A percentile compares a stretch with the other conserved stretches of the same genome.
Evolutionary conservation across 495 filamentous ascomycete genomes (phyloP).

Genomic region (Cairneyella variabilis): DNA sequence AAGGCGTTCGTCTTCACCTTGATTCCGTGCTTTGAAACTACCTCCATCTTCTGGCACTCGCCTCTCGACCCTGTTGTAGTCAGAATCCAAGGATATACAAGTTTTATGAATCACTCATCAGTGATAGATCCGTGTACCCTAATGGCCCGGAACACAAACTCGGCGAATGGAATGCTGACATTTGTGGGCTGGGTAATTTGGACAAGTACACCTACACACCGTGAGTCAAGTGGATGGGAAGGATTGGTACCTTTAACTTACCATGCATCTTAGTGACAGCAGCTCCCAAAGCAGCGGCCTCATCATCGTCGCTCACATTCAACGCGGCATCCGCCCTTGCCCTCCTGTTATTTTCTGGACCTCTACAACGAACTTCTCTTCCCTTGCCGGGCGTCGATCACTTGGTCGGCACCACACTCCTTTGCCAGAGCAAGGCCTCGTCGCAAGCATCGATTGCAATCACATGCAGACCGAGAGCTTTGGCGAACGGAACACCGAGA

Average conservation of each 20-base stretch:
- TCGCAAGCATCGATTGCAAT: conserved; percentile 55
- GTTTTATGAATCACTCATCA: conserved; percentile 6
- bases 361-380: conserved; percentile 40
- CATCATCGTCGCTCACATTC: conserved; percentile 38
- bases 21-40: conserved; percentile 47
- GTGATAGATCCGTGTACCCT: conserved; percentile 42
- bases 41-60: conserved; percentile 44
- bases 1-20: conserved; percentile 47
- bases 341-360: conserved; percentile 45
- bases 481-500: conserved; percentile 49
- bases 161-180: conserved; percentile 46
- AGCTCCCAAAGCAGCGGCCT: conserved; percentile 42
- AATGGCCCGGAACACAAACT: conserved; percentile 53
- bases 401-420: conserved; percentile 42
- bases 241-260: too few species aligned
- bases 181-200: conserved; percentile 50
- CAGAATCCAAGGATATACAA: neutral
- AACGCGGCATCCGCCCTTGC: conserved; percentile 43
- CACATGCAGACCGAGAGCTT: conserved; percentile 44
- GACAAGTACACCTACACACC: conserved; percentile 36
- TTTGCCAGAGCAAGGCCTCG: conserved; percentile 42
- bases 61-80: conserved; percentile 37
- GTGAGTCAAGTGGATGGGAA: too few species aligned
- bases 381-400: conserved; percentile 47
- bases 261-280: conserved; percentile 54